Evolutionary conservation across 225 moss, liverwort and hornwort species (phyloP), one percentile per base, ranked within the genome.

Genomic region (Ulota crispa): DNA sequence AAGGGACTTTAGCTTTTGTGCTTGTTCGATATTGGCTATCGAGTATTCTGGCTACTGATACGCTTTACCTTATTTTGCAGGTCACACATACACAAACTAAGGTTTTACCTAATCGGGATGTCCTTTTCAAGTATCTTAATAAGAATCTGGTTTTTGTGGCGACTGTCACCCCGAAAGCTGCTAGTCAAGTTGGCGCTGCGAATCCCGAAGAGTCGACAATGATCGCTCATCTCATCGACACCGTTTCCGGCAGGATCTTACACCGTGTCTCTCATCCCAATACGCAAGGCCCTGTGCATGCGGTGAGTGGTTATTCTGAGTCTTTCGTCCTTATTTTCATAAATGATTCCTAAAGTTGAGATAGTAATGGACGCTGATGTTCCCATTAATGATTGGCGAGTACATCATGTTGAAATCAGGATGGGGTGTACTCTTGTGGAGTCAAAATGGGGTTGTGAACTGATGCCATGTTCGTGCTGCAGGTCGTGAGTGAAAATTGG

Each of bases 401-500:
- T 62, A 42, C 42, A 39, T 34, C 52, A 56, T 77, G 23, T 65
- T 4, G 65, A 73, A 67, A 67, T 39, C 21, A 34, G 64, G 69
- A 61, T 82, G 30, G 13, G 30, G 9, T 70, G 47, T 28, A 39
- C 55, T 75, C 34, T 78, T 66, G 53, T 75, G 79, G 41, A 66
- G 23, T 59, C 24, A 23, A 82, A 59, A 26, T 60, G 26, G 16
- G 26, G 45, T 36, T 54, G 37, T 82, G 47, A 87, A 47, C 21
- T 61, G 65, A 57, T 84, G 20, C 56, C 20, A 15, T 73, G 80
- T 43, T 37, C 8, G 55, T 84, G 73, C 74, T 87, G 81, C 93
- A 98, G 98, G 95, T 99, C 39, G 86, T 96, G 76, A 90, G 93
- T 81, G 98, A 96, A 80, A 99, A 99, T 83, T 99, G 98, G 98